Conservation (phyloP, 2,329 filamentous ascomycete species). For the Beauveria bassiana region DNA sequence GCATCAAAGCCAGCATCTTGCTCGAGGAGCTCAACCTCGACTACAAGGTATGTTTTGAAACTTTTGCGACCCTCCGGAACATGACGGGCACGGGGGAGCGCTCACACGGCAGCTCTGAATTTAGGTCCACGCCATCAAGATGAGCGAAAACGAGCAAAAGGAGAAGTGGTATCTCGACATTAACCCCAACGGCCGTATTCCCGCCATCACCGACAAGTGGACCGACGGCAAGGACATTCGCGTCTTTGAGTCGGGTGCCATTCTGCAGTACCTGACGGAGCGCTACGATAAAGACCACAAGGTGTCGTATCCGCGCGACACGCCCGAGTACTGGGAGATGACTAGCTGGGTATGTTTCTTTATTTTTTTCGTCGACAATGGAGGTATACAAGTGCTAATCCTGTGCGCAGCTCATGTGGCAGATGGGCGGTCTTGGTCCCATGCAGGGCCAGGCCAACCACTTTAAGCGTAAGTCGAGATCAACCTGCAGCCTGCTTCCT, state of each 20-base stretch:
- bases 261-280: constrained; percentile 77
- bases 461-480: constrained; percentile 52
- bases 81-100: too few species aligned
- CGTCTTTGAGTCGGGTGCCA: constrained; percentile 77
- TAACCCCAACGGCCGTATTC: constrained; percentile 90
- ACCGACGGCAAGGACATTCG: constrained; percentile 64
- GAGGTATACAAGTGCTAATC: not conserved
- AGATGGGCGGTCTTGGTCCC: constrained; percentile 73
- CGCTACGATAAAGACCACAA: constrained; percentile 77
- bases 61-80: too few species aligned
- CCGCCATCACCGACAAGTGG: constrained; percentile 74
- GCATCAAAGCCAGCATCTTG: constrained; percentile 81
- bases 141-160: constrained; percentile 71
- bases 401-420: constrained; percentile 49
- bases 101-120: not conserved
- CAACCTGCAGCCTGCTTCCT: not conserved
- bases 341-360: constrained; percentile 59
- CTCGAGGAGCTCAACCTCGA: constrained; percentile 76
- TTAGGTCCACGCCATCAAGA: constrained; percentile 55
- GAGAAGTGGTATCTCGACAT: constrained; percentile 82
- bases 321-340: constrained; percentile 69
- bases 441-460: constrained; percentile 82
- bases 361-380: not conserved
- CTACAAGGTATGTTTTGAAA: constrained; percentile 52
- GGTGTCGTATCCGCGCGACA: constrained; percentile 67